These are phyloP conservation scores for Gynochthodes officinalis DNA, from an alignment of 257 asterid genomes.

Conservation along the genomic window DNA sequence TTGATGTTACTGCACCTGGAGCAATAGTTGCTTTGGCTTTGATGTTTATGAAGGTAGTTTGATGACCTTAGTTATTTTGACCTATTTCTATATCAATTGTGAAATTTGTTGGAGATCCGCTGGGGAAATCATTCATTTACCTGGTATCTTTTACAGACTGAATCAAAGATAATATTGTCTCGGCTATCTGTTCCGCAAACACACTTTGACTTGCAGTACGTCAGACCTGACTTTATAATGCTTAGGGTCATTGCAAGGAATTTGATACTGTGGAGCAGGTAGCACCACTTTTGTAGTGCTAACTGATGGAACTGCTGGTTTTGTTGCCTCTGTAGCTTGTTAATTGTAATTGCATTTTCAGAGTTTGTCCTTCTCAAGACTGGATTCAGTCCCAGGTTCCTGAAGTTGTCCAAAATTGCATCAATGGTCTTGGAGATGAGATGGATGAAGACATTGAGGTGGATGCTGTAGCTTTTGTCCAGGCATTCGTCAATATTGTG, in stretches of 20 bases:
- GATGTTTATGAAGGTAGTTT: slow-evolving; percentile 81
- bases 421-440: slow-evolving; percentile 55
- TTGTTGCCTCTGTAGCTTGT: slow-evolving; percentile 8
- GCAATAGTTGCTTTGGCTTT: slow-evolving; percentile 86
- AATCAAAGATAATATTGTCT: slow-evolving; percentile 75
- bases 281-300: slow-evolving; percentile 16
- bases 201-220: slow-evolving; percentile 76
- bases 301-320: slow-evolving; percentile 13
- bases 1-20: slow-evolving; percentile 97
- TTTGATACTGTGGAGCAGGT: slow-evolving; percentile 97
- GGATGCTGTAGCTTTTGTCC: slow-evolving; percentile 82
- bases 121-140: slow-evolving; percentile 13
- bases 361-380: slow-evolving; percentile 80
- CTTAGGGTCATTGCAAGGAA: slow-evolving; percentile 89
- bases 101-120: slow-evolving; percentile 10
- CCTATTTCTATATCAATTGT: slow-evolving; percentile 8
- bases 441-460: slow-evolving; percentile 61
- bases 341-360: slow-evolving; percentile 19
- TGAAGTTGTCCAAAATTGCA: slow-evolving; percentile 57
- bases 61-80: neutral
- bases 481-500: slow-evolving; percentile 80
- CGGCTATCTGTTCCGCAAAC: slow-evolving; percentile 84
- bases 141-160: slow-evolving; percentile 50
- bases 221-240: slow-evolving; percentile 95
- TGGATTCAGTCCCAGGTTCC: slow-evolving; percentile 94